These are phyloP conservation scores for Turritis glabra DNA, from an alignment of 345 rosid species.

Conservation along the genomic window DNA sequence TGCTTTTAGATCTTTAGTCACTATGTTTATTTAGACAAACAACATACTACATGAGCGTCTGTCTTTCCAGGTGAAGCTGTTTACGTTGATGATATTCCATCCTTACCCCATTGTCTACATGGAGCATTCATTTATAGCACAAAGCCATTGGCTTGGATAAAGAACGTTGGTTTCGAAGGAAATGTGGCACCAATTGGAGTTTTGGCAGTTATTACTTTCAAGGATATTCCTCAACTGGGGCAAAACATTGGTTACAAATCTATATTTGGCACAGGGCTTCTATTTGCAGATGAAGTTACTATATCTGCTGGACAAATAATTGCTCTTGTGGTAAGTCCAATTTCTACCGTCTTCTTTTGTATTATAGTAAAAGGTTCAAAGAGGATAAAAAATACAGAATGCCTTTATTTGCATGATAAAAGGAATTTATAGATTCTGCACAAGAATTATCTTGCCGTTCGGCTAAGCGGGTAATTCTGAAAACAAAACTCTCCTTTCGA, in stretches of 20 bases:
- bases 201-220: constrained; percentile 51
- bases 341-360: constrained; percentile 1
- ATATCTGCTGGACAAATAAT: constrained; percentile 65
- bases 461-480: too few relatives aligned
- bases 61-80: constrained; percentile 80
- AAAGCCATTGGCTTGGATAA: constrained; percentile 68
- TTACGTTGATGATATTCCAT: constrained; percentile 90
- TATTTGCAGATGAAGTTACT: constrained; percentile 76
- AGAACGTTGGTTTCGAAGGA: constrained; percentile 48
- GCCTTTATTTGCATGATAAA: constrained; percentile 9
- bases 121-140: constrained; percentile 88
- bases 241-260: constrained; percentile 62
- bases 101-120: constrained; percentile 64
- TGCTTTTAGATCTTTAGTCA: not conserved
- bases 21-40: not conserved
- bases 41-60: constrained; percentile 20
- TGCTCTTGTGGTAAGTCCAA: constrained; percentile 75
- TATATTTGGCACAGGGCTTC: constrained; percentile 53
- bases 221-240: constrained; percentile 69
- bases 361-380: constrained; percentile 8
- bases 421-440: not conserved
- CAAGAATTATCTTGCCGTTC: too few relatives aligned
- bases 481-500: too few relatives aligned
- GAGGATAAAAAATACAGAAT: constrained; percentile 37
- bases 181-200: constrained; percentile 48